A percentile compares a stretch with the other conserved stretches of the same genome.
Evolutionary conservation across 148 eudicot genomes (phyloP).

Genomic region (Polygonum aviculare): DNA sequence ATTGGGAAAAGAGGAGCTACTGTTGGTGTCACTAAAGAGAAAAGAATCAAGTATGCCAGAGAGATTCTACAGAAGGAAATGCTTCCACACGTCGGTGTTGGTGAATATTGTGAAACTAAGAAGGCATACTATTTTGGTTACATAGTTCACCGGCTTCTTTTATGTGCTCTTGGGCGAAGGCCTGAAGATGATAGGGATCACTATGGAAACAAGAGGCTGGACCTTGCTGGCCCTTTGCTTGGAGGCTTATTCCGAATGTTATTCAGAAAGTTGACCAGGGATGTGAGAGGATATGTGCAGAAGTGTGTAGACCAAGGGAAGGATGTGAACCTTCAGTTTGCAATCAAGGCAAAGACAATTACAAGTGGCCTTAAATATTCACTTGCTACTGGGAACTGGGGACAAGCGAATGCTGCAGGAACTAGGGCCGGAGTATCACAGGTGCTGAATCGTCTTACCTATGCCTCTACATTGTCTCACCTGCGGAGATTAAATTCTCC

Average conservation of each 20-base stretch:
- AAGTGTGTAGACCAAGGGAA: conserved; percentile 92
- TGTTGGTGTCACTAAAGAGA: conserved; percentile 87
- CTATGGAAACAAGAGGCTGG: conserved; percentile 94
- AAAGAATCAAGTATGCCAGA: conserved; percentile 92
- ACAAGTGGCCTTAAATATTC: conserved; percentile 98
- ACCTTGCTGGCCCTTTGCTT: conserved; percentile 98
- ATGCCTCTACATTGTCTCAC: conserved; percentile 94
- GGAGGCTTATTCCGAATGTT: conserved; percentile 92
- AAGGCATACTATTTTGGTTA: conserved; percentile 98
- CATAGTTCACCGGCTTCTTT: conserved; percentile 83
- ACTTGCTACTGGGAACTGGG: conserved; percentile 99
- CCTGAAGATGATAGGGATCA: conserved; percentile 98
- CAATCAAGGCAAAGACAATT: conserved; percentile 93
- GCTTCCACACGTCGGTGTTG: conserved; percentile 99
- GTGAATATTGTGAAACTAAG: conserved; percentile 95
- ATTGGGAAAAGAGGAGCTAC: conserved; percentile 96
- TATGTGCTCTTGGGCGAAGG: conserved; percentile 90
- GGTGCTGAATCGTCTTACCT: conserved; percentile 96
- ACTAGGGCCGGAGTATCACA: conserved; percentile 99
- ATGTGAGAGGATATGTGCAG: conserved; percentile 91
- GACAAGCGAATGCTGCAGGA: conserved; percentile 97
- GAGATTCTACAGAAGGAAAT: conserved; percentile 97
- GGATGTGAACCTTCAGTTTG: conserved; percentile 91
- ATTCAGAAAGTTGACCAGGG: conserved; percentile 91
- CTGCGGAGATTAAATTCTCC: conserved; percentile 90